These are phyloP conservation scores for Seminavis robusta DNA, from an alignment of 108 stramenopile species.

Conservation along the genomic window DNA sequence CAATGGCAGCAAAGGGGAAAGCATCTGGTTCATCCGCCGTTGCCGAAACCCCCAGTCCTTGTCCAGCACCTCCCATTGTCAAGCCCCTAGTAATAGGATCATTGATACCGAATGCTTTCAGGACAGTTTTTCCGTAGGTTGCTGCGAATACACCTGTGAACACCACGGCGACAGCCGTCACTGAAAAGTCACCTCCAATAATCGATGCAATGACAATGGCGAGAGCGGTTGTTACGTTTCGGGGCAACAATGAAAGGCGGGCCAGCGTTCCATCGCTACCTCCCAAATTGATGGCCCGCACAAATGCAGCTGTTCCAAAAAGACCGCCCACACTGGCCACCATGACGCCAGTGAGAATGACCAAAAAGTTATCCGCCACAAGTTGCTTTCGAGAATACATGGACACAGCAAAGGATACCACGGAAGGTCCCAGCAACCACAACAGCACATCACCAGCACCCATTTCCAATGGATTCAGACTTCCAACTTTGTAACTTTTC, in stretches of 20 bases:
- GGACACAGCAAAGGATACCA: conserved; percentile 66
- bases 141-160: conserved; percentile 90
- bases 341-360: conserved; percentile 50
- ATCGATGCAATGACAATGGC: conserved; percentile 84
- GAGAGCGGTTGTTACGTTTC: conserved; percentile 89
- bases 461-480: conserved; percentile 37
- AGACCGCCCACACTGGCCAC: conserved; percentile 67
- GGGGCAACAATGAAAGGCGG: conserved; percentile 68
- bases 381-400: conserved; percentile 67
- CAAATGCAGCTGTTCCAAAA: conserved; percentile 73
- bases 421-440: conserved; percentile 74
- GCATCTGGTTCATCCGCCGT: conserved; percentile 86
- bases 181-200: conserved; percentile 78
- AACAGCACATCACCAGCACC: conserved; percentile 77
- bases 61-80: conserved; percentile 85
- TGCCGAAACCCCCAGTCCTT: conserved; percentile 89
- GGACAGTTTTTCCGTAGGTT: conserved; percentile 72
- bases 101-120: conserved; percentile 66
- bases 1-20: conserved; percentile 92
- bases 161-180: conserved; percentile 85
- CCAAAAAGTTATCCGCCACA: conserved; percentile 61
- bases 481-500: conserved; percentile 64
- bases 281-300: conserved; percentile 49
- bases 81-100: conserved; percentile 88
- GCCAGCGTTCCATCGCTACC: conserved; percentile 28